Base-by-base conservation (phyloP, 192 early-diverging fungal genomes). In the Chytriomyces hyalinus region DNA sequence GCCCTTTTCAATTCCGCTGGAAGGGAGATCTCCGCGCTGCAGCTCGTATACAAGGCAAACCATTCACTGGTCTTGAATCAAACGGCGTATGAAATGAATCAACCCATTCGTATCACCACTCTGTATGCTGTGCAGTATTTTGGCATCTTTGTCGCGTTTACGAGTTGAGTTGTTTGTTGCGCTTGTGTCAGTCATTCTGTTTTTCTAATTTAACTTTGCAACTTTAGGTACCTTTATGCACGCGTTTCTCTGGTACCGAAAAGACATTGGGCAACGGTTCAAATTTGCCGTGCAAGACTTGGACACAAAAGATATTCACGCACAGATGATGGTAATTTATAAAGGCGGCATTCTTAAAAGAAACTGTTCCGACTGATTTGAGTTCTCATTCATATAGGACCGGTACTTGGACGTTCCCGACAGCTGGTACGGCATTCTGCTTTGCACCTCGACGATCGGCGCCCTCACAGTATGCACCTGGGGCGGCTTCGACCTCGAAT, bases 191-290 rank as follows among this genome's bases (percentile, higher is more conserved):
- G 36, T 2, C 36, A 36, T 36, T 36, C 36, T 36, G 24, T 26
- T 36, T 36, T 36, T 3, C 36, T 36, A 36, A 36, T 36, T 36
- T 36, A 2, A 36, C 36, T 36, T 36, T 36, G 2, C 36, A 36
- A 36, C 36, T 36, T 36, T 2, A 36, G 36, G 36, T 2, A 74
- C 87, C 2, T 44, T 94, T 11, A 80, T 82, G 43, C 91, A 94
- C 75, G 85, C 87, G n/a, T 67, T 68, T n/a, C 75, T 94, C 10
- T 91, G 85, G 80, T 87, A 92, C 60, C 88, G 91, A 53, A 49
- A 59, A 44, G 72, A 80, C 22, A 75, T 66, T 66, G 61, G 44
- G 46, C 50, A 67, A 26, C 79, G 69, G 15, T 46, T 62, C 26
- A 53, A 46, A 53, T 73, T n/a, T 47, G 69, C 73, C 7, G 28